Base-by-base conservation (phyloP, 306 rosid species). In the peach (Prunus persica) region DNA sequence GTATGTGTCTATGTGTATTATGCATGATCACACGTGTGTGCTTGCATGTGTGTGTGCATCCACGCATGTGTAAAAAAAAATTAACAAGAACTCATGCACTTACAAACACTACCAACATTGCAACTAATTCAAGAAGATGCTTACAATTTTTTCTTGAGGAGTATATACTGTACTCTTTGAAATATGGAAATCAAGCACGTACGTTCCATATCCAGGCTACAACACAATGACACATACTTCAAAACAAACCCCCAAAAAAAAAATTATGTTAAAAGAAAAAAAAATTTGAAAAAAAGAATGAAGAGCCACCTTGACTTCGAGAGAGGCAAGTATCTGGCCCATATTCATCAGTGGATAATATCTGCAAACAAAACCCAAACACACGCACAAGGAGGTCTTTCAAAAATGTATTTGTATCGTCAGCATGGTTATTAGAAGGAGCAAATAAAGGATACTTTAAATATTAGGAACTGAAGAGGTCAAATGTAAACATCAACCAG, bases 201-300 rank as follows among this genome's bases (percentile, higher is more conserved):
- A 84, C 27, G 87, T 85, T 76, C 93, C 93, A 84, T 84, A 96
- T 74, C 99, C 99, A 49, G 98, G 89, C 99, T 92, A 88, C 81
- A 82, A 71, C 43, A 65, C 8, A 62, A 65, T 28, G 60, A 19
- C 14, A 49, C n/a, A 62, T 61, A 19, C 13, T 2, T 22, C 34
- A 52, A 78, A 65, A 80, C 16, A 34, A 64, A 74, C 45, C 49
- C 67, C 28, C 50, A 65, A 24, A 71, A 11, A 54, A 34, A 34
- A 34, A 9, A 55, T 54, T 27, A 8, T 3, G 6, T 51, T 43
- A 43, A 54, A 67, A 8, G 18, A 61, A 41, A 28, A 43, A 16
- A 18, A 20, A 69, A 67, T 2, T 20, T 32, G 20, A 34, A 34
- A 65, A 8, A 49, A 2, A 8, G n/a, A 38, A 61, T 41, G 64